Conservation (phyloP, 2,329 filamentous ascomycete species). For the Ascochyta viciae-villosae region DNA sequence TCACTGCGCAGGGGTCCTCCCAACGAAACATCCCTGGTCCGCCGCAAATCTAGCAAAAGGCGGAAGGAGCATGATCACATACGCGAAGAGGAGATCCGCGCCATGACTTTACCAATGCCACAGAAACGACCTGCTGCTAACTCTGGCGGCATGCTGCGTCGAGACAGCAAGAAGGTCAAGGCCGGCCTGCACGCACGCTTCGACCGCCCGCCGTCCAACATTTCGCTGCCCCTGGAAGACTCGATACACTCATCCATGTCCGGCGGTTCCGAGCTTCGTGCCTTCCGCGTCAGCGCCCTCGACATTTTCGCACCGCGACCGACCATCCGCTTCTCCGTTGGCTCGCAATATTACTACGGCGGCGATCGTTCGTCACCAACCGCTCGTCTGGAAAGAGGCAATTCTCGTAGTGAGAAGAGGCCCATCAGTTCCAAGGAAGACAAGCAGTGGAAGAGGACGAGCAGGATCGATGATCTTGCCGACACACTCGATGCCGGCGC, state of each 20-base stretch:
- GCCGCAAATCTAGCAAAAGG: slow-evolving; percentile 76
- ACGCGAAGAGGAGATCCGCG: slow-evolving; percentile 86
- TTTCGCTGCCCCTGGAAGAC: slow-evolving; percentile 75
- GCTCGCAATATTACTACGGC: slow-evolving; percentile 63
- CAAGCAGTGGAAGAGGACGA: slow-evolving; percentile 65
- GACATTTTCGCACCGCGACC: slow-evolving; percentile 86
- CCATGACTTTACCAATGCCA: slow-evolving; percentile 76
- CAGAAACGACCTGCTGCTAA: slow-evolving; percentile 67
- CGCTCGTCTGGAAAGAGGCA: slow-evolving; percentile 57
- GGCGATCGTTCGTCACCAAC: slow-evolving; percentile 42
- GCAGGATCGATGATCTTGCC: slow-evolving; percentile 72
- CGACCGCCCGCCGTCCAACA: slow-evolving; percentile 69
- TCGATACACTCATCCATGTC: slow-evolving; percentile 81
- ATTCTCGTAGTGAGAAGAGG: slow-evolving; percentile 60
- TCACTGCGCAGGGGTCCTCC: slow-evolving; percentile 65
- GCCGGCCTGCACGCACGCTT: slow-evolving; percentile 63
- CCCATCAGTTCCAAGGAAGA: slow-evolving; percentile 55
- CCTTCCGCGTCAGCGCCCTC: slow-evolving; percentile 81
- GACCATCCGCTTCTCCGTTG: slow-evolving; percentile 76
- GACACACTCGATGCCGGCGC: slow-evolving; percentile 86
- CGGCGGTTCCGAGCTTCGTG: slow-evolving; percentile 73
- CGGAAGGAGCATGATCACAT: slow-evolving; percentile 70
- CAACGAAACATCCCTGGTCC: slow-evolving; percentile 63
- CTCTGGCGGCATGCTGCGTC: slow-evolving; percentile 66
- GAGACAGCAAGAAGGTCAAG: slow-evolving; percentile 71